Evolutionary conservation across 306 rosid genomes (phyloP).

Genomic region (Quercus dentata): DNA sequence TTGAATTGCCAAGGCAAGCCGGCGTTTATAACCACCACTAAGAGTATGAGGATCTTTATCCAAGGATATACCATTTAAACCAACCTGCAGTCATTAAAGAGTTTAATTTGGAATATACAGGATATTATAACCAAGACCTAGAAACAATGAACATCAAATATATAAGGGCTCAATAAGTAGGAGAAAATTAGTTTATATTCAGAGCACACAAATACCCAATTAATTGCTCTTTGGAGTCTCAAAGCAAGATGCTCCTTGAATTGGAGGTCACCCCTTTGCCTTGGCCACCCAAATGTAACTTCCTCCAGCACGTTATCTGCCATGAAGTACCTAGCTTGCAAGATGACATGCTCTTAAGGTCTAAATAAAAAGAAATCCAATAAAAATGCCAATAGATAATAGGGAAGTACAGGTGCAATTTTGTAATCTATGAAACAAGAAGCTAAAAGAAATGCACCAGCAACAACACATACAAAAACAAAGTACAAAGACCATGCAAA

Average conservation of each 20-base stretch:
- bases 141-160: slow-evolving; percentile 5
- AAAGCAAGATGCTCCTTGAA: slow-evolving; percentile 72
- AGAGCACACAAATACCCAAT: slow-evolving; percentile 59
- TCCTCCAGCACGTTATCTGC: slow-evolving; percentile 88
- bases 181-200: slow-evolving; percentile 14
- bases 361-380: neutral
- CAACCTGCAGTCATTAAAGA: slow-evolving; percentile 51
- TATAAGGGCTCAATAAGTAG: neutral
- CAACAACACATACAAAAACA: slow-evolving; percentile 1
- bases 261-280: slow-evolving; percentile 58
- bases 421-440: slow-evolving; percentile 3
- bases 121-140: slow-evolving; percentile 5
- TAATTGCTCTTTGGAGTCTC: slow-evolving; percentile 85
- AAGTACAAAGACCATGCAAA: neutral
- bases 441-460: neutral
- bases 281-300: slow-evolving; percentile 98
- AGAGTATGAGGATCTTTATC: slow-evolving; percentile 90
- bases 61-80: slow-evolving; percentile 79
- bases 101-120: neutral
- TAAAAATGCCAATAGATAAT: neutral
- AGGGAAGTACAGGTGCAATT: neutral
- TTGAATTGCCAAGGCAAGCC: slow-evolving; percentile 93
- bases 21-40: slow-evolving; percentile 97
- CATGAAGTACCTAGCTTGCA: slow-evolving; percentile 69
- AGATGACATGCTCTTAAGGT: neutral